Percentiles rank a stretch among this genome's conserved stretches.
Conservation (phyloP, 75 land plant species). For the Picea glauca region DNA sequence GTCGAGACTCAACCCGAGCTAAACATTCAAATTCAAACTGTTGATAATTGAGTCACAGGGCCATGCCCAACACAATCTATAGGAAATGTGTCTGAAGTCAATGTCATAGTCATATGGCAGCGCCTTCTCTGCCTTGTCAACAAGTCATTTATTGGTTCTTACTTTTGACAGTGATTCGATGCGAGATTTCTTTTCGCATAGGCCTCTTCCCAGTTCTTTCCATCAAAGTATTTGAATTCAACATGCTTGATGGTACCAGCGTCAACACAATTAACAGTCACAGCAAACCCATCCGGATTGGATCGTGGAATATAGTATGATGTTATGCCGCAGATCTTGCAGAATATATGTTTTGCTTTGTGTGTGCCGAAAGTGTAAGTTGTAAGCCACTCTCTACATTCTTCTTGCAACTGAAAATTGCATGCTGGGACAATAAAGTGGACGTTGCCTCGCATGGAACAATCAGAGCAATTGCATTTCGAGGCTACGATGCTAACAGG, state of each 20-base stretch:
- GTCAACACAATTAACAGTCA: conserved; percentile 77
- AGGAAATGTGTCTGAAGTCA: no score
- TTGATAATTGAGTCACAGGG: no score
- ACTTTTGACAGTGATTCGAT: conserved; percentile 38
- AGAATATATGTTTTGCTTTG: conserved; percentile 87
- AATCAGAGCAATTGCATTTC: conserved; percentile 84
- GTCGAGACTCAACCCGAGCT: no score
- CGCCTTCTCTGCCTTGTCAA: conserved; percentile 3
- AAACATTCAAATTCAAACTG: no score
- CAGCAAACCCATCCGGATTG: conserved; percentile 71
- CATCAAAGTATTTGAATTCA: conserved; percentile 64
- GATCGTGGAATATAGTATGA: conserved; percentile 84
- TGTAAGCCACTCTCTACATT: conserved; percentile 50
- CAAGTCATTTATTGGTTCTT: conserved; percentile 8
- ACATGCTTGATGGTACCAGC: conserved; percentile 66
- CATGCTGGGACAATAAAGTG: conserved; percentile 72
- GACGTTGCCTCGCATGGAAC: conserved; percentile 77
- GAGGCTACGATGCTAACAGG: conserved; percentile 57
- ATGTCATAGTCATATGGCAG: neutral
- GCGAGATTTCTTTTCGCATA: conserved; percentile 40
- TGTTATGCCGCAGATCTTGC: conserved; percentile 89
- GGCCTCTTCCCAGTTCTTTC: conserved; percentile 67
- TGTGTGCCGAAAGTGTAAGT: conserved; percentile 90
- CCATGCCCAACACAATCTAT: no score
- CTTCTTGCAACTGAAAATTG: conserved; percentile 52